Evolutionary conservation across 164 flowering plant species (phyloP).

Genomic region (Piper betle): DNA sequence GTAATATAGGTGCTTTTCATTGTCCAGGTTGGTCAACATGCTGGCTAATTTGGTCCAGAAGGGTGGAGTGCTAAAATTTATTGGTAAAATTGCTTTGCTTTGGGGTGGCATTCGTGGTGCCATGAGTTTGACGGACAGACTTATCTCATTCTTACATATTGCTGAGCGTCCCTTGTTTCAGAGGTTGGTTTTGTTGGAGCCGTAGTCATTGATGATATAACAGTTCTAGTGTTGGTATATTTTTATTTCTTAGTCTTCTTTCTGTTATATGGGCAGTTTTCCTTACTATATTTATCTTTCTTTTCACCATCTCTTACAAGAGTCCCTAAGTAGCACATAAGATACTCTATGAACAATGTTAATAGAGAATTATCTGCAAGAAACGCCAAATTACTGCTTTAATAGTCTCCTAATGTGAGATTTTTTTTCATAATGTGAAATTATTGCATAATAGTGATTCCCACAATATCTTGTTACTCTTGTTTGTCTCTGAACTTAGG

Average conservation of each 20-base stretch:
- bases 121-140: constrained; percentile 78
- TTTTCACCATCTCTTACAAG: too few species aligned
- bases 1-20: not conserved
- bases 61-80: constrained; percentile 63
- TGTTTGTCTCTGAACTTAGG: not conserved
- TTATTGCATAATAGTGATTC: too few species aligned
- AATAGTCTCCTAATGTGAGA: too few species aligned
- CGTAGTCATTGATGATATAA: not conserved
- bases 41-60: constrained; percentile 76
- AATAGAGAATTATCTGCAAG: too few species aligned
- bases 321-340: too few species aligned
- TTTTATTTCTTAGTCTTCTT: too few species aligned
- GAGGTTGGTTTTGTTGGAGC: constrained; percentile 31
- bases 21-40: constrained; percentile 71
- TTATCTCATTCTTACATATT: constrained; percentile 64
- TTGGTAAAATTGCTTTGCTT: constrained; percentile 86
- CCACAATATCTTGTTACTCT: not conserved
- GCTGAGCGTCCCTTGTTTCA: constrained; percentile 76
- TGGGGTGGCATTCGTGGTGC: constrained; percentile 99
- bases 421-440: too few species aligned
- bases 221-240: too few species aligned
- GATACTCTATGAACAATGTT: too few species aligned
- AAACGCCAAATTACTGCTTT: too few species aligned
- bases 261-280: too few species aligned
- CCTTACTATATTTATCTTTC: too few species aligned